Evolutionary conservation across 805 yeast species (phyloP).

Genomic region (Wickerhamiella spandovensis): DNA sequence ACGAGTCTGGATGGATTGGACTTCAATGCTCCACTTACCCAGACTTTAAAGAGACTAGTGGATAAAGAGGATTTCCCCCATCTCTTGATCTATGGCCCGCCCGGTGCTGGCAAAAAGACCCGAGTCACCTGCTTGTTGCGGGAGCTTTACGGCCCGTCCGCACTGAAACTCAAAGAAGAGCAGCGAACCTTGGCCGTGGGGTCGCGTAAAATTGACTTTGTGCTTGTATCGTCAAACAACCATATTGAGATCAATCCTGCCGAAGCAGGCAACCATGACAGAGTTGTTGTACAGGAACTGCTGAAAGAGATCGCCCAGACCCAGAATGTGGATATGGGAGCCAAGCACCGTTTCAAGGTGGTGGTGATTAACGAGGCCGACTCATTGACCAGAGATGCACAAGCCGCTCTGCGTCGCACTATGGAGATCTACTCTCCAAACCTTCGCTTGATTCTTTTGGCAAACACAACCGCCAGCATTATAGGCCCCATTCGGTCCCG

Average conservation of each 20-base stretch:
- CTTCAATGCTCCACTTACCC: constrained; percentile 54
- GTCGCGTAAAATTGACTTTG: constrained; percentile 73
- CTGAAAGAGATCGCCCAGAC: constrained; percentile 90
- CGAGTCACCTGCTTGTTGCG: constrained; percentile 67
- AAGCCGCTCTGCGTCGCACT: constrained; percentile 80
- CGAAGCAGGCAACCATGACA: constrained; percentile 91
- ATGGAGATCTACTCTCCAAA: constrained; percentile 55
- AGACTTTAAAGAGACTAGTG: constrained; percentile 47
- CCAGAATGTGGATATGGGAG: constrained; percentile 76
- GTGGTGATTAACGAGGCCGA: constrained; percentile 92
- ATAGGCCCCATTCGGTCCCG: constrained; percentile 92
- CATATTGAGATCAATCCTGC: constrained; percentile 94
- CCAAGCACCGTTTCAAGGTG: constrained; percentile 46
- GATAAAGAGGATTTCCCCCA: constrained; percentile 85
- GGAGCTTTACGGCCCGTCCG: constrained; percentile 71
- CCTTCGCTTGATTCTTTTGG: constrained; percentile 68
- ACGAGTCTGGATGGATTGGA: constrained; percentile 45
- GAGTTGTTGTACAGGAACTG: constrained; percentile 87
- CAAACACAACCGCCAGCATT: constrained; percentile 82
- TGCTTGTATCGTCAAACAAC: constrained; percentile 79
- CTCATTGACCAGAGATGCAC: constrained; percentile 89
- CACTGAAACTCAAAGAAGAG: constrained; percentile 78
- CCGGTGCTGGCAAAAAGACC: constrained; percentile 96
- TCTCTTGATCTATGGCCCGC: constrained; percentile 82
- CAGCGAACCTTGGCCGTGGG: constrained; percentile 66